A percentile compares a stretch with the other conserved stretches of the same genome.
phyloP scores from a whole-genome alignment of 169 alveolate genomes.

The Plasmodium relictum region DNA sequence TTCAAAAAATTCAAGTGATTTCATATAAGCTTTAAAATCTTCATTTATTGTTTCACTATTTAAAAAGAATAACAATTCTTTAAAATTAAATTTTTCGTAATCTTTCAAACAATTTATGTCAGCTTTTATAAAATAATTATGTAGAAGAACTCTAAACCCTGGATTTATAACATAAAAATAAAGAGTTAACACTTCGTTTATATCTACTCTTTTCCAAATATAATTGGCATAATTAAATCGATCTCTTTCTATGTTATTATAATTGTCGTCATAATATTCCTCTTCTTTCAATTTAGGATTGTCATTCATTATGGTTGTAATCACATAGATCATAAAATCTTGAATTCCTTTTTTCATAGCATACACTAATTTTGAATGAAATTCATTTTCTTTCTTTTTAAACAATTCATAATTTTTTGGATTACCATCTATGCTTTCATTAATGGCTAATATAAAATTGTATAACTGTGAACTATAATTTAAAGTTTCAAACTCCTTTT shows the following conservation, averaged over 20 bases:
- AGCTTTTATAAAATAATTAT: slow-evolving; percentile 9
- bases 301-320: neutral
- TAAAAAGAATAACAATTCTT: neutral
- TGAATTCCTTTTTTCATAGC: slow-evolving; percentile 26
- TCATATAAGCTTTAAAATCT: neutral
- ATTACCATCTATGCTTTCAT: slow-evolving; percentile 36
- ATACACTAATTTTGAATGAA: neutral
- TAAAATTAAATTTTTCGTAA: slow-evolving; percentile 17
- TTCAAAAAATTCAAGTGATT: neutral
- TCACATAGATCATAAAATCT: slow-evolving; percentile 8
- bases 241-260: neutral
- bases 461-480: slow-evolving; percentile 10
- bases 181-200: neutral
- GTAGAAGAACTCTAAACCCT: neutral
- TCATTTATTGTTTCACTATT: neutral
- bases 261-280: neutral
- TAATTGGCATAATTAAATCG: neutral
- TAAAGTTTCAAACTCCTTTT: neutral
- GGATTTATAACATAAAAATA: slow-evolving; percentile 32
- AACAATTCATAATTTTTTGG: slow-evolving; percentile 3
- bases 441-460: slow-evolving; percentile 19
- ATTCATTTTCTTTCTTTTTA: slow-evolving; percentile 15
- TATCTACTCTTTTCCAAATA: neutral
- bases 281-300: neutral
- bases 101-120: slow-evolving; percentile 4